These are phyloP conservation scores for Globisporangium heterothallicum DNA, from an alignment of 352 stramenopile genomes.

Conservation along the genomic window DNA sequence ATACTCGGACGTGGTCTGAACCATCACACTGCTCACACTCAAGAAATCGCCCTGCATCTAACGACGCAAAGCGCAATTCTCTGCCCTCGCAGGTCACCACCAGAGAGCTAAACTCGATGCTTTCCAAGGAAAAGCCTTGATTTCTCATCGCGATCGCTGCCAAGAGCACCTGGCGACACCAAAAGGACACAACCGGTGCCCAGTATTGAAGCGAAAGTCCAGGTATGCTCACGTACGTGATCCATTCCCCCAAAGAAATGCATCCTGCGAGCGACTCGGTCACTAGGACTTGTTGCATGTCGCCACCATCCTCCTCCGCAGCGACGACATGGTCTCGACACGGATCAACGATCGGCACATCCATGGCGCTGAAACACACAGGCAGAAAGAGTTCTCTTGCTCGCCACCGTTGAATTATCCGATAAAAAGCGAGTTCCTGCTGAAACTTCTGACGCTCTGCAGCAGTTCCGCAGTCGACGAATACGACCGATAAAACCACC, in stretches of 20 bases:
- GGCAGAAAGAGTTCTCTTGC: constrained; percentile 20
- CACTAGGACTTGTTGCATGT: constrained; percentile 16
- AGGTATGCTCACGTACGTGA: constrained; percentile 15
- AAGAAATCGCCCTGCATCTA: constrained; percentile 9
- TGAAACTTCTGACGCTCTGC: constrained; percentile 9
- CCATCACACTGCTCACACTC: neutral
- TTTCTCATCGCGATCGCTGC: constrained; percentile 23
- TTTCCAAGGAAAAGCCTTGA: constrained; percentile 15
- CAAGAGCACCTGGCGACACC: constrained; percentile 32
- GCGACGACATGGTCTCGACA: neutral
- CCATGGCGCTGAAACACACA: constrained; percentile 6
- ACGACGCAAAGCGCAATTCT: constrained; percentile 21
- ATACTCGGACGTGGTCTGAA: neutral
- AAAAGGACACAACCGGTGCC: constrained; percentile 21
- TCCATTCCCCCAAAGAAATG: constrained; percentile 18
- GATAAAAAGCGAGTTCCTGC: constrained; percentile 20
- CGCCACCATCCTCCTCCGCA: neutral
- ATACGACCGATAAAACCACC: constrained; percentile 15
- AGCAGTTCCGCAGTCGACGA: constrained; percentile 7
- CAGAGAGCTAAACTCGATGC: constrained; percentile 19
- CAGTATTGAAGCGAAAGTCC: constrained; percentile 15
- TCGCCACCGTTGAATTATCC: constrained; percentile 19
- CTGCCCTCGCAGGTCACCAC: constrained; percentile 23
- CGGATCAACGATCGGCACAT: constrained; percentile 16
- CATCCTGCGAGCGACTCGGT: constrained; percentile 28